phyloP scores from a whole-genome alignment of 2,329 filamentous ascomycete genomes.

The Nemania abortiva region DNA sequence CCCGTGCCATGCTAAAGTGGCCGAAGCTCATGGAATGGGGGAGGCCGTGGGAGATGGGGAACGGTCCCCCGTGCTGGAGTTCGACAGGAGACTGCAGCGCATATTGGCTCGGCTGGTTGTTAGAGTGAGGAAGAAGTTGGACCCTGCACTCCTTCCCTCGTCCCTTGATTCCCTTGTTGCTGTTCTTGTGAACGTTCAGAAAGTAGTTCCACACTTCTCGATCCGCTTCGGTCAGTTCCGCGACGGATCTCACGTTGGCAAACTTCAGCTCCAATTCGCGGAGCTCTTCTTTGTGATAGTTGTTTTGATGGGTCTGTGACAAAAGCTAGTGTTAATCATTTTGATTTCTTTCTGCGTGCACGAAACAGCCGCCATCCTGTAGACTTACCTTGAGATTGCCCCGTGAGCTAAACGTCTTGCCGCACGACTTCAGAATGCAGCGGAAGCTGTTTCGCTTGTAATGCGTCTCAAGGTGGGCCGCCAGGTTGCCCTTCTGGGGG shows the following conservation, averaged over 20 bases:
- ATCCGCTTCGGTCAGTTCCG: slow-evolving; percentile 76
- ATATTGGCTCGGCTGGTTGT: slow-evolving; percentile 40
- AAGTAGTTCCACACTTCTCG: slow-evolving; percentile 88
- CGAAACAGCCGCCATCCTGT: neutral
- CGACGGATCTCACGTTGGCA: slow-evolving; percentile 66
- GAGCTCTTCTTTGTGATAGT: slow-evolving; percentile 85
- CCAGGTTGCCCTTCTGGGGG: slow-evolving; percentile 87
- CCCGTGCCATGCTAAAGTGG: slow-evolving; percentile 41
- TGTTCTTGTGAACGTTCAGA: slow-evolving; percentile 90
- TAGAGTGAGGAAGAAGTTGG: slow-evolving; percentile 43
- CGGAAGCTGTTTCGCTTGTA: slow-evolving; percentile 80
- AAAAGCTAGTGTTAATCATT: slow-evolving; percentile 21
- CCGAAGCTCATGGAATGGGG: slow-evolving; percentile 35
- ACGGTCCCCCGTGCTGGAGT: slow-evolving; percentile 32
- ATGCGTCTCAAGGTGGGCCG: slow-evolving; percentile 86
- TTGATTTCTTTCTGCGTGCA: neutral
- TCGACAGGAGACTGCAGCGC: slow-evolving; percentile 44
- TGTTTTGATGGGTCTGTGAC: slow-evolving; percentile 78
- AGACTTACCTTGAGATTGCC: slow-evolving; percentile 86
- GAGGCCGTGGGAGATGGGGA: slow-evolving; percentile 44
- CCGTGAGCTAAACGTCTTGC: slow-evolving; percentile 88
- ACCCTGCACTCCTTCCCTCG: slow-evolving; percentile 87
- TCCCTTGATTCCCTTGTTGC: slow-evolving; percentile 98
- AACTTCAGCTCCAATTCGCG: slow-evolving; percentile 78
- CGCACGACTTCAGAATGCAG: slow-evolving; percentile 85